Base-by-base conservation (phyloP, 1,284 basidiomycete species). In the Porphyrellus sp. region DNA sequence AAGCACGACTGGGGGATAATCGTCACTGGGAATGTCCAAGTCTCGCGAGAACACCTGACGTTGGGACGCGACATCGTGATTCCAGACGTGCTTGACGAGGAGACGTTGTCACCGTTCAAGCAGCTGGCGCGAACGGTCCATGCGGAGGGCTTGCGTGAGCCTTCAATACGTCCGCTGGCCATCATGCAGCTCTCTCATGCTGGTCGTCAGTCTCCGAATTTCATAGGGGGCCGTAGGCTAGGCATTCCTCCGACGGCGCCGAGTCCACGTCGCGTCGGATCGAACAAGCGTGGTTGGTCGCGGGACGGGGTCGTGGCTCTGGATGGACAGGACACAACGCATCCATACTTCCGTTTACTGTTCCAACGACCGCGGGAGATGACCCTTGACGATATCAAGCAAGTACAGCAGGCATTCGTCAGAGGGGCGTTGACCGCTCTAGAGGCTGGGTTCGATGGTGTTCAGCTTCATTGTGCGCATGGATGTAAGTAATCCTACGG, bases 381-480 rank as follows among this genome's bases (percentile, higher is more conserved):
- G 86, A 72, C 77, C 3, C 34, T 72, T 31, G 50, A 64, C 1
- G 87, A 93, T 47, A 82, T 94, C 27, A 76, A 83, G 20, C 64
- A 76, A 15, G 77, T 87, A 5, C 78, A 91, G 0, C 71, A 76
- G 1, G 75, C 72, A 13, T 98, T 98, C 63, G 79, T 89, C 2
- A 74, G 75, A 43, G 90, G 85, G 3, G 90, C 92, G 1, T 67
- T 73, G 49, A 63, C 89, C 30, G 90, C 91, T 13, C 70, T 77
- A 16, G 70, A 80, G 49, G 76, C 88, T 24, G 92, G 92, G 0
- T 97, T 95, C 67, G 91, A 97, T 60, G 95, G 95, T 0, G 74
- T 97, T 12, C 85, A 98, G 64, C 59, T 98, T 20, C 95, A 98
- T 70, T 89, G 80, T 28, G 88, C 89, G 2, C 94, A 97, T 72